phyloP scores from a whole-genome alignment of 352 stramenopile species.

The Elongisporangium prolatum region DNA sequence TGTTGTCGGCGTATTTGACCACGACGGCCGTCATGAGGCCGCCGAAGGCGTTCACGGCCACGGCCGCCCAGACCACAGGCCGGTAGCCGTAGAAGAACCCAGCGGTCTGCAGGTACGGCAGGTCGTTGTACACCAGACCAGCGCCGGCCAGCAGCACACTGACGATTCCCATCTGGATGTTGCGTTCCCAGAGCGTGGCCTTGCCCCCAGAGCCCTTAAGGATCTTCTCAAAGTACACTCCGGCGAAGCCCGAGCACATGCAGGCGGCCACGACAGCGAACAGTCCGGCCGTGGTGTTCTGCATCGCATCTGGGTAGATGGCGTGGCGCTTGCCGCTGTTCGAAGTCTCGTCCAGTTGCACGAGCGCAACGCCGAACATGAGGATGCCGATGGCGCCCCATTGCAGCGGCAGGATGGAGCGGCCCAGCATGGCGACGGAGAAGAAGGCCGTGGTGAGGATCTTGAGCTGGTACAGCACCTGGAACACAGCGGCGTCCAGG shows the following conservation, averaged over 20 bases:
- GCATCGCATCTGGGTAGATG: conserved; percentile 11
- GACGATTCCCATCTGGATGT: conserved; percentile 80
- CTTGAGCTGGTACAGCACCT: conserved; percentile 87
- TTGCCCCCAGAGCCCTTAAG: conserved; percentile 63
- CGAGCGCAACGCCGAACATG: conserved; percentile 75
- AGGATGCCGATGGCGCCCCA: conserved; percentile 78
- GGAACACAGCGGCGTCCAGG: conserved; percentile 73
- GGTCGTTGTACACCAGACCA: conserved; percentile 63
- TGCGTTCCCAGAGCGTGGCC: conserved; percentile 75
- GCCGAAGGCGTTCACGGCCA: conserved; percentile 61
- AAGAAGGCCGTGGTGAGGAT: conserved; percentile 85
- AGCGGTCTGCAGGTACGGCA: conserved; percentile 33
- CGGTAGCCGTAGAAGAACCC: conserved; percentile 86
- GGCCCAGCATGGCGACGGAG: conserved; percentile 74
- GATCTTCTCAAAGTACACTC: conserved; percentile 87
- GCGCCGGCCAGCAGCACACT: conserved; percentile 53
- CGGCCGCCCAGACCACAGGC: conserved; percentile 69
- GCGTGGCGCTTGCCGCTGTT: conserved; percentile 3
- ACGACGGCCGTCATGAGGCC: conserved; percentile 78
- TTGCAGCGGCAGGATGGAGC: conserved; percentile 63
- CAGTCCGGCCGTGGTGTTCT: conserved; percentile 67
- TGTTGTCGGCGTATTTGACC: conserved; percentile 87
- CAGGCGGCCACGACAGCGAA: conserved; percentile 65
- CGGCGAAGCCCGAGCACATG: conserved; percentile 78
- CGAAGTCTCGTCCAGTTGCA: conserved; percentile 57